Conservation (phyloP, 116 monocot genomes). For the Phalaenopsis hybrid region DNA sequence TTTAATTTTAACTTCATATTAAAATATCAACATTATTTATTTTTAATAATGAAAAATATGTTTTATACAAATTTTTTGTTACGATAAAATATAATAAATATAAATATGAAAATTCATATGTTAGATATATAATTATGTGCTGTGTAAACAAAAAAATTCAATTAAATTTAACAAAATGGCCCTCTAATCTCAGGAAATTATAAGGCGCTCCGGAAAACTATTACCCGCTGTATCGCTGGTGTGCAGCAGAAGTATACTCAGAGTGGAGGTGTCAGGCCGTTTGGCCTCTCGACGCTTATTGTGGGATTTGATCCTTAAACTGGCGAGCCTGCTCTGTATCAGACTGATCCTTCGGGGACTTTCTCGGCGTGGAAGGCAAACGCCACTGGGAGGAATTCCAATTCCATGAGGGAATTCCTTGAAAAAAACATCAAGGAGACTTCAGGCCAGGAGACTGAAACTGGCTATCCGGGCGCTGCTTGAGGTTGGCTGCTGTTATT, state of each 20-base stretch:
- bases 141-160: too few species aligned
- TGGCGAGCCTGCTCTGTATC: constrained; percentile 58
- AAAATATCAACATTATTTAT: too few species aligned
- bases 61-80: too few species aligned
- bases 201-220: background rate
- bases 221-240: constrained; percentile 81
- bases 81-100: too few species aligned
- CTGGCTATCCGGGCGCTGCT: constrained; percentile 71
- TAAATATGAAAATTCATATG: too few species aligned
- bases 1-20: too few species aligned
- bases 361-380: constrained; percentile 95
- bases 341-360: constrained; percentile 93
- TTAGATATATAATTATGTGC: too few species aligned
- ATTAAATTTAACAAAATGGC: too few species aligned
- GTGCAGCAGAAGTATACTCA: constrained; percentile 95
- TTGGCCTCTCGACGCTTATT: constrained; percentile 84
- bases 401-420: constrained; percentile 85
- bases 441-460: constrained; percentile 75
- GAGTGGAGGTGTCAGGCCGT: constrained; percentile 84
- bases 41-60: too few species aligned
- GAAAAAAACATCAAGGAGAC: constrained; percentile 95
- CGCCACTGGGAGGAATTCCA: constrained; percentile 88
- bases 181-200: too few species aligned
- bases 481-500: constrained; percentile 39
- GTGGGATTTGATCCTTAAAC: constrained; percentile 84